Evolutionary conservation across 164 flowering plant genomes (phyloP), one percentile per base, ranked within the genome.

Genomic region (Cinnamomum chago): DNA sequence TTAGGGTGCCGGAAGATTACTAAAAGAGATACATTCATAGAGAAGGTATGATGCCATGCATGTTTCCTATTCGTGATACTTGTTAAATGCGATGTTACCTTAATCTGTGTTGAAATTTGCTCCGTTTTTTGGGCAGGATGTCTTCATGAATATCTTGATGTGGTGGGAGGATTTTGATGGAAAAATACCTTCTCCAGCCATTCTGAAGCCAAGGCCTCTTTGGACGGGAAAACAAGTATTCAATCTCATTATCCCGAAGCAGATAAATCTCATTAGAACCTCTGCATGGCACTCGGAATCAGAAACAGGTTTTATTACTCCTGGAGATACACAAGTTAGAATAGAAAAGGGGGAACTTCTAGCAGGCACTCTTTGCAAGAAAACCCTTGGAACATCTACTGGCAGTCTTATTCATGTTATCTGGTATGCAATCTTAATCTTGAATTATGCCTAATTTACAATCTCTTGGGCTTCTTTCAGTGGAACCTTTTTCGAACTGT

Each of bases 81-180:
- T 67, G 13, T 5, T 27, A 10, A 13, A 12, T 67, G 11, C 28
- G 3, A 3, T 64, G 28, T 22, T 64, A 17, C 11, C 13, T 23
- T 47, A 7, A 10, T 69, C 51, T 65, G 10, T 58, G 50, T 1
- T 71, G 47, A 13, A n/a, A 5, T 65, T 52, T 72, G 11, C 27
- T 24, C 13, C 65, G 52, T 18, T 17, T 58, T 69, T 71, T 70
- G 85, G 77, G 9, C 84, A 95, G 99, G 99, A 96, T 83, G 99
- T 96, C 35, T 96, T 92, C 65, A 94, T 96, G 97, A 96, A 96
- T 79, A 94, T 86, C 50, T 86, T 96, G 81, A 94, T 96, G 97
- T 96, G 99, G 99, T 96, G 99, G 99, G 99, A 96, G 79, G 98
- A 96, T 80, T 96, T 96, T 83, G 99, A 96, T 80, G 99, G 99